Evolutionary conservation across 495 filamentous ascomycete species (phyloP).

Genomic region (Daldinia loculata): DNA sequence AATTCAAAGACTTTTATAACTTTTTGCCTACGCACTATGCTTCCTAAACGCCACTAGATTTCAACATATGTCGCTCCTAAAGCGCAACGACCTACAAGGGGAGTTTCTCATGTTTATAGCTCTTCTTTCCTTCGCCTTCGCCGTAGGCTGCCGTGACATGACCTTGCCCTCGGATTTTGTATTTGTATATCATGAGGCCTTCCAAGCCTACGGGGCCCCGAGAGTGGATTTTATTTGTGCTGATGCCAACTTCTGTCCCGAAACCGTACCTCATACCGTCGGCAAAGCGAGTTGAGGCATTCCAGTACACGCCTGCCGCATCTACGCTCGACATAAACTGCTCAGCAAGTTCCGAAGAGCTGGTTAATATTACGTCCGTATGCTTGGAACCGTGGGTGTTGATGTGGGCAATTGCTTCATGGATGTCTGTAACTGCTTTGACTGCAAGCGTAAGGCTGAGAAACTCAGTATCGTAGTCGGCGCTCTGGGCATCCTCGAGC

Average conservation of each 20-base stretch:
- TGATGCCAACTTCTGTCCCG: constrained; percentile 97
- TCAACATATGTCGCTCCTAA: neutral
- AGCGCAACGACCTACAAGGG: constrained; percentile 41
- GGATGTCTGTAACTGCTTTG: constrained; percentile 73
- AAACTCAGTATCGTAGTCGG: constrained; percentile 90
- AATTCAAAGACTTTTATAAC: neutral
- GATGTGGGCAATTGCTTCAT: constrained; percentile 85
- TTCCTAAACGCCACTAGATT: neutral
- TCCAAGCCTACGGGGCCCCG: constrained; percentile 93
- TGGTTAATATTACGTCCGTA: constrained; percentile 89
- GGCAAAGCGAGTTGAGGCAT: constrained; percentile 91
- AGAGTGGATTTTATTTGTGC: constrained; percentile 97
- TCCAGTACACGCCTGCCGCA: constrained; percentile 95
- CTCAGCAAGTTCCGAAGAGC: constrained; percentile 69
- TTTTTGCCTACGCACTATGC: neutral
- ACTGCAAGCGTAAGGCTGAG: constrained; percentile 84
- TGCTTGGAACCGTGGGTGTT: constrained; percentile 92
- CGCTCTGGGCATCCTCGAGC: constrained; percentile 69
- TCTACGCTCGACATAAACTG: constrained; percentile 85
- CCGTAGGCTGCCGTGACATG: constrained; percentile 79
- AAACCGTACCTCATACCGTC: constrained; percentile 98
- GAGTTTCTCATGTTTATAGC: constrained; percentile 74
- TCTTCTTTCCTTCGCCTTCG: constrained; percentile 69
- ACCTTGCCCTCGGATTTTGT: constrained; percentile 81
- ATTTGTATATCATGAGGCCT: constrained; percentile 96